Base-by-base conservation (phyloP, 257 asterid species). In the Prunella vulgaris region DNA sequence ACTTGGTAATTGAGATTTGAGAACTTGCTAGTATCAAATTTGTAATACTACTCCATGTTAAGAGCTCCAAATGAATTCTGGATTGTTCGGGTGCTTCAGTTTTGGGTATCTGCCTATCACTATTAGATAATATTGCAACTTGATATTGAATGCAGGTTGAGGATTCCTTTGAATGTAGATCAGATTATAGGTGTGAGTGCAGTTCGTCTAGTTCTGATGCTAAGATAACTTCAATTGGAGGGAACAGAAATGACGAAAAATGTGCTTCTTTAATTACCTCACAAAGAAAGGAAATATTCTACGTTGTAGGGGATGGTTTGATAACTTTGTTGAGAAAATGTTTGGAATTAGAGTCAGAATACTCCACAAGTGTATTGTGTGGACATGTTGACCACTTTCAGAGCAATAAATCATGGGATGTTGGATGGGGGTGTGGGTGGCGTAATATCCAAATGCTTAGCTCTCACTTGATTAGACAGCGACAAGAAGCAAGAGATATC, bases 391-490 rank as follows among this genome's bases (percentile, higher is more conserved):
- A 90, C 80, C 98, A 90, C 80, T 85, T 88, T 74, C 85, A 88
- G 78, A 78, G 94, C 75, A 73, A 52, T 18, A 74, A 69, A 37
- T 81, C 82, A 1, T 88, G 78, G 79, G 97, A 88, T 67, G 78
- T 32, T 5, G 97, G 95, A 42, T 93, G 98, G 98, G 98, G 98
- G 7, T 90, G 98, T 65, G 98, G 98, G 40, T 90, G 98, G 99
- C 94, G 95, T 52, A 93, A 93, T 78, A 90, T 93, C 76, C 99
- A 93, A 84, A 84, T 93, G 97, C 94, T 93, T 60, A 83, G 93
- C 77, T 93, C 99, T 22, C 86, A 90, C 77, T 84, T 90, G 85
- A 87, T 90, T 71, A 80, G 66, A 40, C 86, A 81, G 66, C 75
- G 87, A 25, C 78, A 69, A 64, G 96, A 90, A 65, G 89, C 89